These are phyloP conservation scores for Funneliformis geosporum DNA, from an alignment of 192 early-diverging fungal genomes.

Conservation along the genomic window DNA sequence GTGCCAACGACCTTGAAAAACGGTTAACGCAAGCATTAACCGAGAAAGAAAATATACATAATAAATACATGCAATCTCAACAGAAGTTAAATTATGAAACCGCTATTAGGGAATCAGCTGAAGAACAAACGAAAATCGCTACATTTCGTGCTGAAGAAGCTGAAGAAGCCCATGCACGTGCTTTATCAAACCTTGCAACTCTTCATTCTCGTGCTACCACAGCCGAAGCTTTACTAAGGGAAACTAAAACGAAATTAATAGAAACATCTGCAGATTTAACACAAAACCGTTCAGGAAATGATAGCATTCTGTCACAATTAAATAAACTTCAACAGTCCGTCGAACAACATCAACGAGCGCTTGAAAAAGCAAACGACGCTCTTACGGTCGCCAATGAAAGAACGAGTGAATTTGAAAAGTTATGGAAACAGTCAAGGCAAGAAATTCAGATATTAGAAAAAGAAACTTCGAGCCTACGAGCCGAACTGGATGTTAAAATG, in stretches of 20 bases:
- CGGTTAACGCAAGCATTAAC: constrained; percentile 41
- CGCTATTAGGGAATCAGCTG: constrained; percentile 42
- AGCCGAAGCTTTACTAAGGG: constrained; percentile 45
- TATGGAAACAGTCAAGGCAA: constrained; percentile 40
- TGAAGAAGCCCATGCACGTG: constrained; percentile 47
- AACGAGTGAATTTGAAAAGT: constrained; percentile 41
- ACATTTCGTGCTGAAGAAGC: constrained; percentile 47
- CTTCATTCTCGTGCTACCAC: constrained; percentile 43
- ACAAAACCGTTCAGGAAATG: constrained; percentile 38
- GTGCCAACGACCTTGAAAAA: constrained; percentile 46
- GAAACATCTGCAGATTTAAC: constrained; percentile 39
- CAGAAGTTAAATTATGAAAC: constrained; percentile 47
- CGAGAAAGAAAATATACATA: constrained; percentile 42
- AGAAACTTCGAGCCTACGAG: constrained; percentile 35
- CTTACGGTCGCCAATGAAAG: constrained; percentile 42
- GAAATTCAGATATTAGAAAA: constrained; percentile 40
- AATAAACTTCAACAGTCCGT: constrained; percentile 39
- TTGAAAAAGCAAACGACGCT: constrained; percentile 46
- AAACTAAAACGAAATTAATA: constrained; percentile 38
- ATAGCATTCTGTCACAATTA: constrained; percentile 35
- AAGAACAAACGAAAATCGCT: constrained; percentile 43
- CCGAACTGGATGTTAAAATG: constrained; percentile 41
- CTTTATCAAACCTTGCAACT: constrained; percentile 42
- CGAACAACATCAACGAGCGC: constrained; percentile 44
- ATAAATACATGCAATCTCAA: constrained; percentile 46